Conservation (phyloP, 2,329 filamentous ascomycete species). For the Macrophomina tecta region DNA sequence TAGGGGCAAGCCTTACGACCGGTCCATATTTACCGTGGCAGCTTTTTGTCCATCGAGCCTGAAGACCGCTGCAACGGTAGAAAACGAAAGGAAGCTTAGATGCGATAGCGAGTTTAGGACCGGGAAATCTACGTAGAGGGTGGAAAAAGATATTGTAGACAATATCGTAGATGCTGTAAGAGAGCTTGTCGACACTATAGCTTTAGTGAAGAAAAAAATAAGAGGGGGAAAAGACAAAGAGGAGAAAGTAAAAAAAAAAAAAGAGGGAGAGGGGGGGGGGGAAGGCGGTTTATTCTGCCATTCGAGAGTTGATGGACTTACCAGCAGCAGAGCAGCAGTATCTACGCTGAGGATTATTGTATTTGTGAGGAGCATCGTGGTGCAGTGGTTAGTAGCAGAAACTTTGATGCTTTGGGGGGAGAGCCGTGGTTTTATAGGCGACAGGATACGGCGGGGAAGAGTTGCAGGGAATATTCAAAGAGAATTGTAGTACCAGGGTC, state of each 20-base stretch:
- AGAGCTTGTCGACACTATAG: not conserved
- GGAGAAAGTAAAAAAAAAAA: no score
- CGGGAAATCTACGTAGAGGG: conserved; percentile 27
- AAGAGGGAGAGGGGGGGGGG: no score
- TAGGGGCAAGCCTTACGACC: conserved; percentile 27
- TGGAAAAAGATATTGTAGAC: conserved; percentile 28
- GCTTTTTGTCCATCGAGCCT: not conserved
- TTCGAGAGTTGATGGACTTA: not conserved
- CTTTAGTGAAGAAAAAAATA: not conserved
- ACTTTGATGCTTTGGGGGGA: not conserved
- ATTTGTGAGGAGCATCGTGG: not conserved
- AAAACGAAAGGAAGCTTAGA: conserved; percentile 16
- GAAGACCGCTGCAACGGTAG: conserved; percentile 1
- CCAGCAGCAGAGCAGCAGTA: conserved; percentile 15
- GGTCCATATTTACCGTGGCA: conserved; percentile 28
- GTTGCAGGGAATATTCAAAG: conserved; percentile 8
- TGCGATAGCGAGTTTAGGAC: conserved; percentile 19
- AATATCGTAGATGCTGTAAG: not conserved
- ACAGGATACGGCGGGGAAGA: not conserved
- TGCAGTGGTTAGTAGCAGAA: not conserved
- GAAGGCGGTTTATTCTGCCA: no score
- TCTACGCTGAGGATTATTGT: not conserved
- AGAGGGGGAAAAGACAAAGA: no score
- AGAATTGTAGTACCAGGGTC: not conserved
- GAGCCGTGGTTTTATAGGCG: not conserved